Evolutionary conservation across 768 basidiomycete genomes (phyloP).

Genomic region (Hypsizygus marmoreus): DNA sequence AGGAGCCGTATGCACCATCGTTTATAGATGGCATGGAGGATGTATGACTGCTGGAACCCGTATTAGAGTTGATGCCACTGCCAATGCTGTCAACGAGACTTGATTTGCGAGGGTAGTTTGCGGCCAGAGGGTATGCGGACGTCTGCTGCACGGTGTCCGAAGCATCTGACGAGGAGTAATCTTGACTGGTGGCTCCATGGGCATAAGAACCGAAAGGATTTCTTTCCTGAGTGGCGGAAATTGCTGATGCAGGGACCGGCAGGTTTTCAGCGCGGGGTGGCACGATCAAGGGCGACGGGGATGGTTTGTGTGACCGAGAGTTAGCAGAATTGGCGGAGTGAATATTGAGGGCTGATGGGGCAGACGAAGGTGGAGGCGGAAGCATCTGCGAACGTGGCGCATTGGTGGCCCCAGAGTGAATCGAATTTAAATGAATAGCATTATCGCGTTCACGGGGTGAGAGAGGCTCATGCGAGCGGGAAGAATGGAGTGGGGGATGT

Average conservation of each 20-base stretch:
- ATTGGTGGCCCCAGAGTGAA: slow-evolving; percentile 13
- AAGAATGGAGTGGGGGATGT: slow-evolving; percentile 33
- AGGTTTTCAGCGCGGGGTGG: slow-evolving; percentile 39
- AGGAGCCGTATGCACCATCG: slow-evolving; percentile 1
- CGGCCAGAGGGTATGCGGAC: slow-evolving; percentile 11
- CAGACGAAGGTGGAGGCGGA: slow-evolving; percentile 25
- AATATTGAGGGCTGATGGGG: slow-evolving; percentile 16
- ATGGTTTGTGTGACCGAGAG: slow-evolving; percentile 30
- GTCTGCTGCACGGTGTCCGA: slow-evolving; percentile 1
- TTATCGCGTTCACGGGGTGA: slow-evolving; percentile 25
- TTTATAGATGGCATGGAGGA: slow-evolving; percentile 8
- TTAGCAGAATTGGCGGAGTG: slow-evolving; percentile 18
- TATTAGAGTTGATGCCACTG: slow-evolving; percentile 26
- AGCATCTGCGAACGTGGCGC: slow-evolving; percentile 19
- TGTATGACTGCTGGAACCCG: slow-evolving; percentile 21
- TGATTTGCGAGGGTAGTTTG: slow-evolving; percentile 36
- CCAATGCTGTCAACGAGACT: slow-evolving; percentile 39
- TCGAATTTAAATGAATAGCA: slow-evolving; percentile 24
- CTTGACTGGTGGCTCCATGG: slow-evolving; percentile 2
- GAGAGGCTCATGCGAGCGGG: slow-evolving; percentile 45
- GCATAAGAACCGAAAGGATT: slow-evolving; percentile 24
- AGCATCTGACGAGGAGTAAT: slow-evolving; percentile 8
- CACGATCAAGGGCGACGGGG: slow-evolving; percentile 41
- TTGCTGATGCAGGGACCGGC: slow-evolving; percentile 30
- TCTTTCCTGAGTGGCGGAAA: slow-evolving; percentile 32